Percentiles rank a stretch among this genome's conserved stretches.
These are phyloP conservation scores for Daldinia sp. DNA, from an alignment of 2,329 filamentous ascomycete genomes.

Conservation along the genomic window DNA sequence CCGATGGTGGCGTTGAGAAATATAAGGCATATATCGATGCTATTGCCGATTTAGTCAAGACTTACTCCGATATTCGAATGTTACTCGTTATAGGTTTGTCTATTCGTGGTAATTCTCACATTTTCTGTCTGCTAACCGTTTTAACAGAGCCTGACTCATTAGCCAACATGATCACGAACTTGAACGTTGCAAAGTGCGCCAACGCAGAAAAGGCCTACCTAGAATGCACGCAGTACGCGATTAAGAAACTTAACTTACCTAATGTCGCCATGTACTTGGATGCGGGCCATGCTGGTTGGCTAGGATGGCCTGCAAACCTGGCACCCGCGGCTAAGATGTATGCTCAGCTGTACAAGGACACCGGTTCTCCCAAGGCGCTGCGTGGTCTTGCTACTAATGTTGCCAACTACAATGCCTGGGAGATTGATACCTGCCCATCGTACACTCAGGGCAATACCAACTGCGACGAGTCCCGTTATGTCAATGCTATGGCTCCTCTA, in stretches of 20 bases:
- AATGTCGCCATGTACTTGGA: conserved; percentile 71
- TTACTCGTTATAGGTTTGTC: conserved; percentile 60
- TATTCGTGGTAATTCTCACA: conserved; percentile 15
- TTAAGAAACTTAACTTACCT: conserved; percentile 64
- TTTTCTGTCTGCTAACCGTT: conserved; percentile 44
- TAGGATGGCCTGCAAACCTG: conserved; percentile 69
- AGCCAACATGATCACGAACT: conserved; percentile 70
- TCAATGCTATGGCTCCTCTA: conserved; percentile 72
- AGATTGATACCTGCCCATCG: conserved; percentile 56
- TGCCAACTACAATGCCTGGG: conserved; percentile 68
- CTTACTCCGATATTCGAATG: conserved; percentile 59
- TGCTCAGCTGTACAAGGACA: conserved; percentile 62
- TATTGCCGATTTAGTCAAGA: conserved; percentile 56
- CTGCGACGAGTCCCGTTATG: conserved; percentile 69
- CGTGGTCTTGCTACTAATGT: conserved; percentile 70
- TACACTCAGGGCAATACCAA: conserved; percentile 59
- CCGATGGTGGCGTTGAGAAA: conserved; percentile 62
- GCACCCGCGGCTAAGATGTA: conserved; percentile 61
- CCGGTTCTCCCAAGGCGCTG: conserved; percentile 62
- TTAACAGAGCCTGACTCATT: conserved; percentile 66
- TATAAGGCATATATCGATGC: conserved; percentile 69
- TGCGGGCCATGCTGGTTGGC: conserved; percentile 69
- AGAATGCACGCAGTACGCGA: conserved; percentile 63
- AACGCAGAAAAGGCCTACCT: conserved; percentile 62
- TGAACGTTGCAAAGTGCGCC: conserved; percentile 63